Percentiles rank a stretch among this genome's conserved stretches.
Evolutionary conservation across 208 protist species (phyloP).

Genomic region (Balamuthia mandrillaris): DNA sequence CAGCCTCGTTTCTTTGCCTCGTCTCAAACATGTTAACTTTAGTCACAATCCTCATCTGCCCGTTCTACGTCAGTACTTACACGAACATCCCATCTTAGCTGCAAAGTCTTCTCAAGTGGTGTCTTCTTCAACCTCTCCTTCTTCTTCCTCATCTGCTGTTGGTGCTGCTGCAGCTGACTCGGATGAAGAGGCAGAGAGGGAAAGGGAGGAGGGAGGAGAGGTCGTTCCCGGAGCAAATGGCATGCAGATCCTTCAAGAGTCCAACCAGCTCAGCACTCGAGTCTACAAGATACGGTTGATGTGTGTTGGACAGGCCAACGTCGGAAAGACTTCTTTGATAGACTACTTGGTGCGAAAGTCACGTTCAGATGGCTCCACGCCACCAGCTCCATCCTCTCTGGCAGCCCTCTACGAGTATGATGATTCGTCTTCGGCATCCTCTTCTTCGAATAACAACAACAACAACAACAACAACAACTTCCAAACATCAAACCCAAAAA

Average conservation of each 20-base stretch:
- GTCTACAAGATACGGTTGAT: not conserved
- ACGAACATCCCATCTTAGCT: no score
- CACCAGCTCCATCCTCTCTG: not conserved
- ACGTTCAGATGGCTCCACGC: not conserved
- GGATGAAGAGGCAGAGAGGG: no score
- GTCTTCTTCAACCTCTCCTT: no score
- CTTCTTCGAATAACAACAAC: not conserved
- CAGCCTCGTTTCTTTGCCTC: not conserved
- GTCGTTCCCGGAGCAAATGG: no score
- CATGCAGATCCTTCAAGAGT: not conserved
- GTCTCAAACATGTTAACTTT: not conserved
- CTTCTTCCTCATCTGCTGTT: no score
- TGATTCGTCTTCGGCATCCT: not conserved
- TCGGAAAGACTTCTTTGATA: conserved; percentile 3
- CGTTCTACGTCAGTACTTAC: no score
- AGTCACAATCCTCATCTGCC: conserved; percentile 5
- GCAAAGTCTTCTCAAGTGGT: no score
- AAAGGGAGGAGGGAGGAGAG: no score
- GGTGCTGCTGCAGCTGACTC: no score
- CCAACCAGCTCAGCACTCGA: not conserved
- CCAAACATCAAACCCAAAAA: no score
- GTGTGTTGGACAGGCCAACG: conserved; percentile 27
- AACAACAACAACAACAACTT: no score
- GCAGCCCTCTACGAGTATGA: no score
- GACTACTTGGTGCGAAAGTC: conserved; percentile 15